phyloP scores from a whole-genome alignment of 1,284 basidiomycete genomes.

The Malassezia caprae region DNA sequence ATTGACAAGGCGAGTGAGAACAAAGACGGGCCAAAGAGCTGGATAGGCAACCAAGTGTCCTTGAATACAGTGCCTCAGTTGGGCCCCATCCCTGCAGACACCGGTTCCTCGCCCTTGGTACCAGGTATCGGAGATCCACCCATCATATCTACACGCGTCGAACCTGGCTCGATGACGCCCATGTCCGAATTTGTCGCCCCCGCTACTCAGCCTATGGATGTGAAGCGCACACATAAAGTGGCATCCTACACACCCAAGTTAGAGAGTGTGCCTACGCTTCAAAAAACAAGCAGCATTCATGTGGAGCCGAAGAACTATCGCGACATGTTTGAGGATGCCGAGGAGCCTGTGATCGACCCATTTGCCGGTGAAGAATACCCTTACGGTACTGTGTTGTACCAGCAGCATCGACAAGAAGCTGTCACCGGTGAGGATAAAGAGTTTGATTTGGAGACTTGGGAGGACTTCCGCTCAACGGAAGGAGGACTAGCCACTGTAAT shows the following conservation, averaged over 20 bases:
- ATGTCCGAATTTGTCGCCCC: background rate
- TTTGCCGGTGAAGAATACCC: conserved; percentile 14
- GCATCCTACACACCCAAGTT: background rate
- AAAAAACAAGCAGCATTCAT: background rate
- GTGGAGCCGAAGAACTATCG: conserved; percentile 2
- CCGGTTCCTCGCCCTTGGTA: background rate
- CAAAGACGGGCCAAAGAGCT: background rate
- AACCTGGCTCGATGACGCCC: background rate
- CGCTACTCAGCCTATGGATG: background rate
- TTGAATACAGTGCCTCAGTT: background rate
- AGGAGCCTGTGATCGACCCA: conserved; percentile 12
- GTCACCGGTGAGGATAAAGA: background rate
- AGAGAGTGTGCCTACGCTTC: background rate
- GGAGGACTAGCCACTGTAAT: conserved; percentile 5
- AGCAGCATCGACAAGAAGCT: background rate
- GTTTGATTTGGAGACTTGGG: background rate
- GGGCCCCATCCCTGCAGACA: background rate
- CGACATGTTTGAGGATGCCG: conserved; percentile 17
- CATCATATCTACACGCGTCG: background rate
- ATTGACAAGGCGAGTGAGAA: background rate
- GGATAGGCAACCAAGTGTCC: background rate
- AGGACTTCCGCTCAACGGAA: conserved; percentile 11
- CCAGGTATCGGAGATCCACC: conserved; percentile 1
- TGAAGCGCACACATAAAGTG: background rate
- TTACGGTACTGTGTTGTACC: conserved; percentile 13